These are phyloP conservation scores for Lenwebbia sp. DNA, from an alignment of 345 rosid species.

Conservation along the genomic window DNA sequence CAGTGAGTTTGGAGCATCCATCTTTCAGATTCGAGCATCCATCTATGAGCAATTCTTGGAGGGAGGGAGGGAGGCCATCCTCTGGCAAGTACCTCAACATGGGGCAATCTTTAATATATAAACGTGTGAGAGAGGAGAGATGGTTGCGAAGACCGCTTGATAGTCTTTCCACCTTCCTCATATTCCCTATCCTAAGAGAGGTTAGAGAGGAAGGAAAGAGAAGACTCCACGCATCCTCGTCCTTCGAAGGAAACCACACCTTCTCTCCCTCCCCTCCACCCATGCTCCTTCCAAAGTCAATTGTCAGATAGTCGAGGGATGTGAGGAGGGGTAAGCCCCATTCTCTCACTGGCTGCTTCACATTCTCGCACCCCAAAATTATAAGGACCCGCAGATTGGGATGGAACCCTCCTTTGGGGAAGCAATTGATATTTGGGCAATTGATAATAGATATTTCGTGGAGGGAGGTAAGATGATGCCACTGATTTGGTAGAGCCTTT, in stretches of 20 bases:
- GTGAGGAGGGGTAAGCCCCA: background rate
- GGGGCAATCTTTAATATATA: background rate
- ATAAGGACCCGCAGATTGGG: accelerated
- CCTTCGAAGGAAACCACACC: background rate
- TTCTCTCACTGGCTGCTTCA: accelerated
- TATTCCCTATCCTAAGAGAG: no score
- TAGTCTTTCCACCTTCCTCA: background rate
- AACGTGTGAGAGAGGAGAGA: accelerated
- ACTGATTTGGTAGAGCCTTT: background rate
- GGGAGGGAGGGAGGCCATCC: background rate
- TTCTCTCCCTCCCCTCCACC: background rate
- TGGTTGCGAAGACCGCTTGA: background rate
- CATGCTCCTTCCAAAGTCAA: background rate
- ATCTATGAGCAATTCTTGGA: no score
- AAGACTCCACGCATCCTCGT: background rate
- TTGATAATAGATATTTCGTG: accelerated
- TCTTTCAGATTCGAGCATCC: no score
- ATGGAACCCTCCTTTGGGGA: background rate
- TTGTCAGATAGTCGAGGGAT: accelerated
- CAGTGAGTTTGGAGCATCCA: no score
- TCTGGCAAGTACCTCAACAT: background rate
- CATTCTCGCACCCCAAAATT: accelerated
- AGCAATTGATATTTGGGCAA: background rate
- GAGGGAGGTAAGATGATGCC: background rate
- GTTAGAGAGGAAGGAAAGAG: background rate